These are phyloP conservation scores for Hypomontagnella submonticulosa DNA, from an alignment of 495 filamentous ascomycete genomes.

Conservation along the genomic window DNA sequence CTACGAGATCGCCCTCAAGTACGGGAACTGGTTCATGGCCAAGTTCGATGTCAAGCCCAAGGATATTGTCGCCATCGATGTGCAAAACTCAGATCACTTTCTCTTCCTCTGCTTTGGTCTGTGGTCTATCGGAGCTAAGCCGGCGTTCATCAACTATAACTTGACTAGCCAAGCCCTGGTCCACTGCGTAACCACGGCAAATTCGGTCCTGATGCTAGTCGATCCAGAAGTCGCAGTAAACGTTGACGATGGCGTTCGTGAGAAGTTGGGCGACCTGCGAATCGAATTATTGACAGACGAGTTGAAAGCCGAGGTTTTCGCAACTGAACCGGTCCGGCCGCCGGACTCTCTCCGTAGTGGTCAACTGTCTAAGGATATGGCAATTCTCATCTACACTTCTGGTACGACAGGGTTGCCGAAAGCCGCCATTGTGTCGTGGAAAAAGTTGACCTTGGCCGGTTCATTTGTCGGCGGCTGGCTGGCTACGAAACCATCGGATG, in stretches of 20 bases:
- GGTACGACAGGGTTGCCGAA: constrained; percentile 95
- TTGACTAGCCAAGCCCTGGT: constrained; percentile 76
- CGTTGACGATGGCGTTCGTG: constrained; percentile 59
- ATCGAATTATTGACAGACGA: constrained; percentile 72
- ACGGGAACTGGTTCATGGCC: constrained; percentile 83
- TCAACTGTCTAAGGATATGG: constrained; percentile 66
- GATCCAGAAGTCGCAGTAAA: constrained; percentile 71
- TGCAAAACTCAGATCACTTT: constrained; percentile 85
- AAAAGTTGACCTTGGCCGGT: constrained; percentile 66
- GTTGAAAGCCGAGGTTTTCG: constrained; percentile 69
- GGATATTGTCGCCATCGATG: constrained; percentile 89
- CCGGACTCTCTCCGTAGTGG: constrained; percentile 70
- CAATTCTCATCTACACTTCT: constrained; percentile 82
- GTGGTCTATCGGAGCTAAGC: constrained; percentile 88
- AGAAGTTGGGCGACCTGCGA: constrained; percentile 58
- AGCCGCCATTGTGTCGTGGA: constrained; percentile 84
- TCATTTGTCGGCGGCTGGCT: constrained; percentile 69
- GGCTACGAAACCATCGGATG: constrained; percentile 67
- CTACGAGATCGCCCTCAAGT: constrained; percentile 79
- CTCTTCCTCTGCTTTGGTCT: constrained; percentile 86
- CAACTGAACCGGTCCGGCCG: constrained; percentile 67
- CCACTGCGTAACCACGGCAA: constrained; percentile 81
- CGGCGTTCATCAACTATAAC: constrained; percentile 98
- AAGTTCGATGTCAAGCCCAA: constrained; percentile 73
- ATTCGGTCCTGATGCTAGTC: constrained; percentile 75